These are phyloP conservation scores for Akebia trifoliata DNA, from an alignment of 164 flowering plant genomes.

Conservation along the genomic window DNA sequence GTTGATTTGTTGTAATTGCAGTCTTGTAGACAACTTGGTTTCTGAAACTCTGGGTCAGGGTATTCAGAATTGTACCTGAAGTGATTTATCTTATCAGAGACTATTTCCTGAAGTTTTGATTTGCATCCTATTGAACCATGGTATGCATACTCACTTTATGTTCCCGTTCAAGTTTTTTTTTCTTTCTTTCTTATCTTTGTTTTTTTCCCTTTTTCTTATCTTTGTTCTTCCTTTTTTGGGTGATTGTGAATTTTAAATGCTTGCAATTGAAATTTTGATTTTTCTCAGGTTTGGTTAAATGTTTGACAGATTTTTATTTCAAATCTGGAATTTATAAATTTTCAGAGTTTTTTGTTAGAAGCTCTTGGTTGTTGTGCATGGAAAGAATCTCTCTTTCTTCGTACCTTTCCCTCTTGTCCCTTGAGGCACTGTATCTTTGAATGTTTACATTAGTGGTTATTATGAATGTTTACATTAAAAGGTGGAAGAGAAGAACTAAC, in stretches of 20 bases:
- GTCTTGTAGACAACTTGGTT: background rate
- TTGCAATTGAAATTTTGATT: background rate
- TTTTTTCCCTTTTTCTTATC: background rate
- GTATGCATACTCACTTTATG: background rate
- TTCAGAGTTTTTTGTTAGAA: background rate
- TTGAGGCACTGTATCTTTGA: too few relatives aligned
- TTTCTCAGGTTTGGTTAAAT: background rate
- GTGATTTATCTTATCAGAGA: background rate
- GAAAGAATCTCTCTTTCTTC: too few relatives aligned
- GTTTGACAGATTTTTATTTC: background rate
- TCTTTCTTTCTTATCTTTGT: background rate
- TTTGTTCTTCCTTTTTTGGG: background rate
- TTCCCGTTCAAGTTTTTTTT: background rate
- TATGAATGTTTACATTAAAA: too few relatives aligned
- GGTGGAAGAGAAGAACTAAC: too few relatives aligned
- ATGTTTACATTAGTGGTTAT: too few relatives aligned
- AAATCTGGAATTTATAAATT: background rate
- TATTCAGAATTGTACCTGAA: background rate
- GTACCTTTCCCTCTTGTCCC: too few relatives aligned
- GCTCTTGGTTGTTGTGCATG: background rate
- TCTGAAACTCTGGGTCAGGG: background rate
- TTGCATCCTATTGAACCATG: constrained; percentile 6
- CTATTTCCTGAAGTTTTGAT: background rate
- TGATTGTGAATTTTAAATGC: background rate
- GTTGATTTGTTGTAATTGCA: background rate